These are phyloP conservation scores for Pinus albicaulis DNA, from an alignment of 75 land plant genomes.

Conservation along the genomic window DNA sequence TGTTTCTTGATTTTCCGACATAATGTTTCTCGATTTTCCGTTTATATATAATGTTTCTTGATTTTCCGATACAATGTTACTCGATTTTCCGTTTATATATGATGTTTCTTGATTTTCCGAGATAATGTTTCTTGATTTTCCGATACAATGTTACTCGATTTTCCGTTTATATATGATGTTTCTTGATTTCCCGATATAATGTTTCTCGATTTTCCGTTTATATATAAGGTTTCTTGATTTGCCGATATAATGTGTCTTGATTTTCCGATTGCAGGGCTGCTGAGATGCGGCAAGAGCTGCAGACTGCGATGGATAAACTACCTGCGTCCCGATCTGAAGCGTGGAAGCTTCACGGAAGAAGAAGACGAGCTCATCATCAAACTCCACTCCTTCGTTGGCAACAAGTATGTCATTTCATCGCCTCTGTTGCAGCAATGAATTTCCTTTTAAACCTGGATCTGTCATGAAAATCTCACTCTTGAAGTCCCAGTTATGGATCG, in stretches of 20 bases:
- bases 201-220: too few species aligned
- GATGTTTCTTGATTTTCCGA: not conserved
- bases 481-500: not conserved
- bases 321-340: constrained; percentile 63
- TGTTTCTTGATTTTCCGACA: too few species aligned
- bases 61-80: not conserved
- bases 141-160: too few species aligned
- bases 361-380: constrained; percentile 77
- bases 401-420: constrained; percentile 34
- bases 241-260: too few species aligned
- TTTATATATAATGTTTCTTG: not conserved
- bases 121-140: not conserved
- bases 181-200: too few species aligned
- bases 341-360: constrained; percentile 67
- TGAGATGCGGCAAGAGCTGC: constrained; percentile 70
- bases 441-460: not conserved
- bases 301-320: constrained; percentile 71
- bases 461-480: not conserved
- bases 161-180: too few species aligned
- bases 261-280: constrained; percentile 14
- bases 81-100: too few species aligned
- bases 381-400: constrained; percentile 56
- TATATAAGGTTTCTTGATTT: not conserved
- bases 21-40: too few species aligned
- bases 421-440: not conserved